Base-by-base conservation (phyloP, 768 basidiomycete species). In the Mycena crocata region DNA sequence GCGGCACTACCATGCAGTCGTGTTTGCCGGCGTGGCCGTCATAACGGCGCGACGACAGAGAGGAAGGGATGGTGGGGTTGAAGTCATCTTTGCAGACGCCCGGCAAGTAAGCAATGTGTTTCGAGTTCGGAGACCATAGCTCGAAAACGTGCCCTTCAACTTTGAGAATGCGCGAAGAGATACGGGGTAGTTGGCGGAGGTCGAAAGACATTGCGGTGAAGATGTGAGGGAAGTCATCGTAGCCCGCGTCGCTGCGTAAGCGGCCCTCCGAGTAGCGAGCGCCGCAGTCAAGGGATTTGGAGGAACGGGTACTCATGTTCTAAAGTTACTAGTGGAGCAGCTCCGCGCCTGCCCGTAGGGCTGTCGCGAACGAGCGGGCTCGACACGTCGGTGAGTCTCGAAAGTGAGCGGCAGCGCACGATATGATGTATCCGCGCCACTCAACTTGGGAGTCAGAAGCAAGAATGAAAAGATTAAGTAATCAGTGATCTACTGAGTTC, bases 51-150 rank as follows among this genome's bases (percentile, higher is more conserved):
- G 23, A 34, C 17, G 34, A 2, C 12, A 35, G 35, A 1, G 2
- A 8, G 7, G 2, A 23, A n/a, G 54, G 34, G 3, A 37, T 21
- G 23, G 19, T 28, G 35, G 54, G 54, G n/a, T 8, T 7, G 21
- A 19, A 55, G 54, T 40, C 39, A 13, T 55, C n/a, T 4, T 7
- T n/a, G 42, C 42, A n/a, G 42, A n/a, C 32, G 6, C 55, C 55
- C 4, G 55, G 55, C 10, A 56, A 40, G 26, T 42, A 56, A 4
- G 55, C 26, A 5, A 56, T 4, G 8, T 56, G 55, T 26, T 12
- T 5, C 24, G 55, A 56, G 19, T 56, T 56, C 1, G 55, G 55
- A 19, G 55, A 56, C 55, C 55, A 56, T 1, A 56, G 55, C 21
- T 56, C 55, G 15, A 30, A 44, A 17, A 30, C 26, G 15, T 14